Base-by-base conservation (phyloP, 2,329 filamentous ascomycete genomes). In the Alternaria sp. region DNA sequence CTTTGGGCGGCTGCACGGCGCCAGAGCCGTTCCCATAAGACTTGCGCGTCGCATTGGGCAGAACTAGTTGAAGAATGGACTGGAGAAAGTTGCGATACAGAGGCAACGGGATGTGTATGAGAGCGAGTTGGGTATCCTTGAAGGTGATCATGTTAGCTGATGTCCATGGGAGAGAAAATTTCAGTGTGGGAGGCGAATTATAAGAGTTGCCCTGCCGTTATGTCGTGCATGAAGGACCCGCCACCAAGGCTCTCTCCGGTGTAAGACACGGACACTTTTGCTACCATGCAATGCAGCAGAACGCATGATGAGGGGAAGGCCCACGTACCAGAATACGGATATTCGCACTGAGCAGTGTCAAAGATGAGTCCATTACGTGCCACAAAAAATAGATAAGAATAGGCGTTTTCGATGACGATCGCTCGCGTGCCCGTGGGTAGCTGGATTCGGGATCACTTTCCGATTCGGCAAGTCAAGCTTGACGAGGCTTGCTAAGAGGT, bases 91-190 rank as follows among this genome's bases (percentile, higher is more conserved):
- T 87, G 6, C 90, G 84, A 80, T 97, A 89, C 51, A 96, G 86
- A 58, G 90, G 84, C 65, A 96, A 83, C 2, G 95, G 94, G 62
- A 98, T 94, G 79, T 97, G 94, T 74, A 98, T 93, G 64, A 99
- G 86, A 73, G 90, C 93, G 73, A 97, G 89, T 67, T 90, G 90
- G 70, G 93, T 93, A 74, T 97, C 91, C 96, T 98, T 82, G 40
- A 70, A 72, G 59, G 69, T 65, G 63, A 76, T 69, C 77, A 82
- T 78, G 76, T 79, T 69, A 80, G 76, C 66, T 62, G 67, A 45
- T 43, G 61, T 63, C 60, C 32, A 56, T 63, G 67, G 66, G 65
- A 67, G 63, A 70, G 67, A 68, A 62, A 55, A 21, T 32, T 47
- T 66, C 65, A 63, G 67, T 65, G 73, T 66, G 69, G 68, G 68